Conservation (phyloP, 352 stramenopile species). For the Globisporangium orthogonon region DNA sequence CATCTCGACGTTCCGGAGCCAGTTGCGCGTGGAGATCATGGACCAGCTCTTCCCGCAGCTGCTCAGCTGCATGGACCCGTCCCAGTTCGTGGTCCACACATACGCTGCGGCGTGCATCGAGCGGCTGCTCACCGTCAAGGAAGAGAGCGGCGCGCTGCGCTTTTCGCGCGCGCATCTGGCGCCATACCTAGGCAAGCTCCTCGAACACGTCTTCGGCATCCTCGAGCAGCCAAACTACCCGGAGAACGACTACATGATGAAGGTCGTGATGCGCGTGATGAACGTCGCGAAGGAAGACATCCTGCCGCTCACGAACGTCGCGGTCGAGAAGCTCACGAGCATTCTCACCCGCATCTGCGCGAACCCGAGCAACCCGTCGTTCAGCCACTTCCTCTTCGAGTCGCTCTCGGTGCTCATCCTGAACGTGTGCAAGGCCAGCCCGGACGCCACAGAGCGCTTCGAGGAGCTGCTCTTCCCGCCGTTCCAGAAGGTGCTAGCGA, state of each 20-base stretch:
- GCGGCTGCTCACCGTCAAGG: conserved; percentile 94
- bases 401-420: conserved; percentile 95
- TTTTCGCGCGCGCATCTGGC: conserved; percentile 85
- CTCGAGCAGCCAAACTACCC: conserved; percentile 90
- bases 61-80: conserved; percentile 76
- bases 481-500: conserved; percentile 96
- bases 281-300: conserved; percentile 91
- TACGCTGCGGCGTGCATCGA: conserved; percentile 96
- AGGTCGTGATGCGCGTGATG: conserved; percentile 95
- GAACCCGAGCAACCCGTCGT: conserved; percentile 98
- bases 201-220: conserved; percentile 95
- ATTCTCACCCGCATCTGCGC: conserved; percentile 93
- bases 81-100: conserved; percentile 95
- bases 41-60: conserved; percentile 92
- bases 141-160: conserved; percentile 47
- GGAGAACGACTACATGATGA: conserved; percentile 99
- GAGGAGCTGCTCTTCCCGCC: conserved; percentile 96
- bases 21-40: conserved; percentile 92
- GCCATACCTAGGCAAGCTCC: conserved; percentile 90
- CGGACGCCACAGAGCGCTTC: conserved; percentile 80
- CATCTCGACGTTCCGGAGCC: conserved; percentile 96
- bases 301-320: conserved; percentile 88
- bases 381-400: conserved; percentile 99
- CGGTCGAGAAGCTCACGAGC: conserved; percentile 93
- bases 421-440: conserved; percentile 88